Percentiles rank a stretch among this genome's conserved stretches.
Conservation (phyloP, 1,139 yeast genomes). For the Pneumocystis wakefieldiae region DNA sequence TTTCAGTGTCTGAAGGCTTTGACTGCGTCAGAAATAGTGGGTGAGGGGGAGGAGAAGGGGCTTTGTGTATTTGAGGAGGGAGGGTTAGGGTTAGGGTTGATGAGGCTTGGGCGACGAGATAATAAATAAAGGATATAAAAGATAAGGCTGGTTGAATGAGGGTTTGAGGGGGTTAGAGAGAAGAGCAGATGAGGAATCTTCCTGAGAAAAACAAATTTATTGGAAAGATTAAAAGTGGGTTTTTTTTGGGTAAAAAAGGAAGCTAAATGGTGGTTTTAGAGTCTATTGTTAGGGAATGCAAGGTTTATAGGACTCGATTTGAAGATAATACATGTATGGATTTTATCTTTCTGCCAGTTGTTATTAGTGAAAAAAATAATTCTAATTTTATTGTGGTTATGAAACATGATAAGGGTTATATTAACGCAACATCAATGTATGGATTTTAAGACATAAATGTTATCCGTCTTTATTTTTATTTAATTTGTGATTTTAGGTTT, state of each 20-base stretch:
- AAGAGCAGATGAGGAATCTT: background rate
- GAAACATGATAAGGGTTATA: constrained; percentile 5
- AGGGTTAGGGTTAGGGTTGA: too few relatives aligned
- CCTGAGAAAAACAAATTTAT: background rate
- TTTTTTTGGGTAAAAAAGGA: background rate
- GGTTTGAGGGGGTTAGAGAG: background rate
- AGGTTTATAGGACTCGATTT: constrained; percentile 8
- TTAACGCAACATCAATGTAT: constrained; percentile 10
- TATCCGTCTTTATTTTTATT: background rate
- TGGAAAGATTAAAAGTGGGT: background rate
- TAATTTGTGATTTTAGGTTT: background rate
- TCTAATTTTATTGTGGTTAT: constrained; percentile 7
- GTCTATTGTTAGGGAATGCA: constrained; percentile 3
- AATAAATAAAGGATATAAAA: too few relatives aligned
- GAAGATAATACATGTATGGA: constrained; percentile 4
- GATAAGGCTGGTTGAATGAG: background rate
- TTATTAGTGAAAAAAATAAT: constrained; percentile 3
- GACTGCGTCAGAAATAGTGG: too few relatives aligned
- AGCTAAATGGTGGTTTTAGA: background rate
- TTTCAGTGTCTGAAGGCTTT: too few relatives aligned
- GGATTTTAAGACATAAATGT: background rate
- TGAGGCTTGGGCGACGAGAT: too few relatives aligned
- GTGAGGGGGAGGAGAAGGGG: too few relatives aligned
- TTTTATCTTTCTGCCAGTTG: constrained; percentile 8
- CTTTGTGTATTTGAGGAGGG: too few relatives aligned